Percentiles rank a stretch among this genome's conserved stretches.
These are phyloP conservation scores for Cardamine chenopodiifolia DNA, from an alignment of 345 rosid genomes.

Conservation along the genomic window DNA sequence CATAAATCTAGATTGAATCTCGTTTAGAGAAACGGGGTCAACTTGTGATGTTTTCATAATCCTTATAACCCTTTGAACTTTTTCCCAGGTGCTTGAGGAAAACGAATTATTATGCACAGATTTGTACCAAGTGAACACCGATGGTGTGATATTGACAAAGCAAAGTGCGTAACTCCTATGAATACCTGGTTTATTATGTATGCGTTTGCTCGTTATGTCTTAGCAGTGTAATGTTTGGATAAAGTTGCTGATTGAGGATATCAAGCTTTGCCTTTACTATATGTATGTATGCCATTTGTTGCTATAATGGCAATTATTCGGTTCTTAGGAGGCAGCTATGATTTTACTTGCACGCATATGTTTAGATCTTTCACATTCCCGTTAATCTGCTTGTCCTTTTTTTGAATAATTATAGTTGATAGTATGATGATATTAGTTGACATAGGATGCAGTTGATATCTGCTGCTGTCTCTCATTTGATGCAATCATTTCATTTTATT, in stretches of 20 bases:
- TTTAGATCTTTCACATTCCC: conserved; percentile 15
- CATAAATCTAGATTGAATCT: background rate
- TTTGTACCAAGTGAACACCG: conserved; percentile 70
- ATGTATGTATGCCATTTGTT: background rate
- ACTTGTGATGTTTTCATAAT: conserved; percentile 46
- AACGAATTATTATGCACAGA: conserved; percentile 81
- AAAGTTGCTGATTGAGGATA: conserved; percentile 23
- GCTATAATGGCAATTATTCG: background rate
- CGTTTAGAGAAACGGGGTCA: background rate
- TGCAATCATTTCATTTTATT: background rate
- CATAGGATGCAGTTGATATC: conserved; percentile 20
- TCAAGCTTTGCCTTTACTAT: conserved; percentile 8
- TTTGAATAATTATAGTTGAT: background rate
- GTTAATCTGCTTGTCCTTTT: conserved; percentile 4
- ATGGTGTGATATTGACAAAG: conserved; percentile 78
- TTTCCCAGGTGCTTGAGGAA: conserved; percentile 86
- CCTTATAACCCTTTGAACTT: conserved; percentile 6
- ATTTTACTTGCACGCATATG: conserved; percentile 15
- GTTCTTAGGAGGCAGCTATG: conserved; percentile 11
- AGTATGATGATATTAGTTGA: background rate
- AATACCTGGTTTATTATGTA: conserved; percentile 39
- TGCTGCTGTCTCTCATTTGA: conserved; percentile 5
- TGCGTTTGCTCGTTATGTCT: conserved; percentile 19
- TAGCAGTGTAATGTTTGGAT: conserved; percentile 17
- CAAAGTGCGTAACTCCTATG: conserved; percentile 65